Base-by-base conservation (phyloP, 108 stramenopile species). In the Conticribra weissflogii region DNA sequence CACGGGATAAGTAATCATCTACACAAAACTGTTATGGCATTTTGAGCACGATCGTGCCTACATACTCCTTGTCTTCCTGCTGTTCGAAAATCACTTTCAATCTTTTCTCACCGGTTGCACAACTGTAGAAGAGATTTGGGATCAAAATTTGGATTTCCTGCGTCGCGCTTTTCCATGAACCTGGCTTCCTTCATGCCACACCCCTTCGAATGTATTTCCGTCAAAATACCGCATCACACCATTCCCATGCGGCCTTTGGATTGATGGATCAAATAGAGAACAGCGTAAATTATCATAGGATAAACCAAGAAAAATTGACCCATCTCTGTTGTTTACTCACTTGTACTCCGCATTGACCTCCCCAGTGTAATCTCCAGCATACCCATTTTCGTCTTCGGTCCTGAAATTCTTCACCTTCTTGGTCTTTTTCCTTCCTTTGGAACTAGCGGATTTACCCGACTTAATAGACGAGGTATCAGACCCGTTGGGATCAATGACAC, bases 131-230 rank as follows among this genome's bases (percentile, higher is more conserved):
- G n/a, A n/a, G n/a, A n/a, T n/a, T n/a, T n/a, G n/a, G n/a, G n/a
- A 3, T 60, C 23, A 65, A 54, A 65, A 65, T 9, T 65, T 65
- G 4, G 51, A 53, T 32, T 65, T 65, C n/a, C 32, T 14, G 19
- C 64, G 47, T 21, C 32, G 14, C 30, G 23, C 22, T 16, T 21
- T 53, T 19, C 64, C 64, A 52, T 52, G 32, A 52, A 34, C 50
- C 32, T 65, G 50, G 16, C 46, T 17, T 28, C 64, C 64, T n/a
- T 33, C 64, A 65, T 27, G 21, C 64, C 64, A 65, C 19, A 53
- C n/a, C 30, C 64, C 64, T 7, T 47, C 30, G 27, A 28, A 65
- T 28, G 31, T 32, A 31, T 29, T 65, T 27, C 64, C 64, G 34
- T 65, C 48, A 21, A 53, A 32, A 34, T 65, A 65, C 3, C 12